Percentiles rank a stretch among this genome's conserved stretches.
Evolutionary conservation across 2,329 filamentous ascomycete genomes (phyloP).

Genomic region (Botryosphaeria agaves): DNA sequence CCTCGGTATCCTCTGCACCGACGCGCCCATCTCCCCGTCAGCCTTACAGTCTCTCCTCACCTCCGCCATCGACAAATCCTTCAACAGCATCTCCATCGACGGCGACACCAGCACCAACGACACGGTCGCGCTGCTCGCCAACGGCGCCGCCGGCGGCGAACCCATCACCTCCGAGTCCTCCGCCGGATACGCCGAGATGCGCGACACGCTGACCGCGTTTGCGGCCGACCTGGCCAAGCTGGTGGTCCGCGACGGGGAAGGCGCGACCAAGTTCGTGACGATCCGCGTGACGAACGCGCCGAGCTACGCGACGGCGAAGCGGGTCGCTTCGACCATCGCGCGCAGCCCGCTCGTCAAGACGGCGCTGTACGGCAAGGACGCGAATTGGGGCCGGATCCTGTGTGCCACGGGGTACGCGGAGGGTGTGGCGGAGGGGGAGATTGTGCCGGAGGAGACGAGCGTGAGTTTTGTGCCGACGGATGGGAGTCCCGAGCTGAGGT

Average conservation of each 20-base stretch:
- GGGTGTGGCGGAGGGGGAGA: constrained; percentile 36
- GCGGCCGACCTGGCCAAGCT: constrained; percentile 75
- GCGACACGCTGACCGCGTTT: constrained; percentile 55
- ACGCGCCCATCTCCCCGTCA: constrained; percentile 57
- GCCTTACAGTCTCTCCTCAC: constrained; percentile 55
- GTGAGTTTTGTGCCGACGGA: constrained; percentile 67
- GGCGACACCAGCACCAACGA: constrained; percentile 97
- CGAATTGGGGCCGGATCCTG: constrained; percentile 95
- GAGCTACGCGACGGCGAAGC: constrained; percentile 51
- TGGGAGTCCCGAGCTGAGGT: constrained; percentile 57
- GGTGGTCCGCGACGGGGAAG: constrained; percentile 89
- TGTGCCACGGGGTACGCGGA: constrained; percentile 78
- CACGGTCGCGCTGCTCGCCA: constrained; percentile 85
- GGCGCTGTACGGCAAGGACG: constrained; percentile 88
- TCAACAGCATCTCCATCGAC: constrained; percentile 95
- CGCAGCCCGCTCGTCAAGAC: constrained; percentile 92
- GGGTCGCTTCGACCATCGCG: constrained; percentile 76
- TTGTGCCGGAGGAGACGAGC: constrained; percentile 52
- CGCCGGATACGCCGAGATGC: constrained; percentile 48
- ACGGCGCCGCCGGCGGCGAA: constrained; percentile 69
- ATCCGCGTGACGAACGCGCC: constrained; percentile 65
- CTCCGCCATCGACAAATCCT: constrained; percentile 63
- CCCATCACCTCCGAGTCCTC: constrained; percentile 35
- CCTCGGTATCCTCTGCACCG: constrained; percentile 79
- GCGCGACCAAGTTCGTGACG: constrained; percentile 95